Evolutionary conservation across 1,284 basidiomycete genomes (phyloP), one percentile per base, ranked within the genome.

Genomic region (Cystobasidium slooffiae): DNA sequence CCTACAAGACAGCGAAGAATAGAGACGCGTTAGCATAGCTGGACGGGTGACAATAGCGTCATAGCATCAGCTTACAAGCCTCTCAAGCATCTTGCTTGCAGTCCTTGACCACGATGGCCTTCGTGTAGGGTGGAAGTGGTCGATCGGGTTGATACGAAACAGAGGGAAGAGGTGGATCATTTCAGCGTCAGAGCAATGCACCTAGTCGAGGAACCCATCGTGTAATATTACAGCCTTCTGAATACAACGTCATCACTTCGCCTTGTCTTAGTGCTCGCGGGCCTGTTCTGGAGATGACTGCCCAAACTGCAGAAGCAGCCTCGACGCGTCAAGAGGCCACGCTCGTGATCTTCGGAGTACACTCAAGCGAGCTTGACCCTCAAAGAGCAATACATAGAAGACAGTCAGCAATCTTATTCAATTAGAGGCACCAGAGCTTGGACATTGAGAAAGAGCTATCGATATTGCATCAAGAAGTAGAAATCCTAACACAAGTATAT

Each of bases 1-100:
- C 93, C 70, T 65, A 43, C 51, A 14, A 46, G 47, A 12, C 22
- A 18, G 37, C n/a, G 31, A 55, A 16, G 58, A 47, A 18, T 31
- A 49, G 41, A 53, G 61, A 53, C 64, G 64, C 64, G 64, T 66
- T 22, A 66, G 64, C n/a, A 8, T 7, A 20, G 43, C 14, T 20
- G 47, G 39, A 6, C 41, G 10, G 10, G 37, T 1, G 59, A 37
- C 68, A 18, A 24, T 24, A 22, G 22, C 51, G 20, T 43, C 12
- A 24, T 47, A 4, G 61, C 20, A 24, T 6, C 18, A 16, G 14
- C 59, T 37, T 44, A 65, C 70, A 56, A 73, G 56, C 31, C 70
- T 49, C 43, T 73, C 70, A 41, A 73, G 70, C 70, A 73, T 73
- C 51, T 43, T 70, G 20, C 56, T 44, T 49, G 46, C 43, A 22